phyloP scores from a whole-genome alignment of 78 protist genomes.

The Emiliania huxleyi region DNA sequence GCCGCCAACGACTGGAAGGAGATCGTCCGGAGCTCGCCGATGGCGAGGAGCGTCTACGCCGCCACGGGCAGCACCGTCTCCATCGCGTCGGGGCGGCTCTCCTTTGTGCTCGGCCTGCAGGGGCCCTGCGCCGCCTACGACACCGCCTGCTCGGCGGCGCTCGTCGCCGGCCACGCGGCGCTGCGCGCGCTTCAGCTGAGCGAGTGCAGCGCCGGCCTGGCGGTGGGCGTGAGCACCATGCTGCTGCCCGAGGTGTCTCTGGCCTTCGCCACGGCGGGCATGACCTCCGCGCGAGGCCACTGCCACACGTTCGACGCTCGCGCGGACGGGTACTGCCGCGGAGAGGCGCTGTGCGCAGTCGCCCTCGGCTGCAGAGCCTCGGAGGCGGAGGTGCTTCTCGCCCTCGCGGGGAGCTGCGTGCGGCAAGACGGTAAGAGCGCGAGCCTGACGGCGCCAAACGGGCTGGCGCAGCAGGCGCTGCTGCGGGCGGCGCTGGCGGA shows the following conservation, averaged over 20 bases:
- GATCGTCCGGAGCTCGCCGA: not conserved
- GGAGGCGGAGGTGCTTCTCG: too few relatives aligned
- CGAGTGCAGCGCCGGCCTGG: slow-evolving; percentile 50
- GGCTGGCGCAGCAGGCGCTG: not conserved
- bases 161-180: not conserved
- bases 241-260: not conserved
- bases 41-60: not conserved
- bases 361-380: too few relatives aligned
- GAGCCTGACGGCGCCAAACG: slow-evolving; percentile 15
- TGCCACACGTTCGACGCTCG: slow-evolving; percentile 60
- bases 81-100: not conserved
- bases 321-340: slow-evolving; percentile 22
- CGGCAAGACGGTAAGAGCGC: not conserved
- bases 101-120: not conserved
- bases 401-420: not conserved
- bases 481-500: not conserved
- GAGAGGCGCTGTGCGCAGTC: not conserved
- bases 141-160: not conserved
- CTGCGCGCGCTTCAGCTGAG: not conserved
- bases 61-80: not conserved
- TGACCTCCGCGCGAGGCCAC: not conserved
- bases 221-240: not conserved
- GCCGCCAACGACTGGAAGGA: not conserved
- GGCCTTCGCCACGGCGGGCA: not conserved
- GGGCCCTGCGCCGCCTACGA: not conserved